These are phyloP conservation scores for Pyrenopolyporus hunteri DNA, from an alignment of 495 filamentous ascomycete genomes.

Conservation along the genomic window DNA sequence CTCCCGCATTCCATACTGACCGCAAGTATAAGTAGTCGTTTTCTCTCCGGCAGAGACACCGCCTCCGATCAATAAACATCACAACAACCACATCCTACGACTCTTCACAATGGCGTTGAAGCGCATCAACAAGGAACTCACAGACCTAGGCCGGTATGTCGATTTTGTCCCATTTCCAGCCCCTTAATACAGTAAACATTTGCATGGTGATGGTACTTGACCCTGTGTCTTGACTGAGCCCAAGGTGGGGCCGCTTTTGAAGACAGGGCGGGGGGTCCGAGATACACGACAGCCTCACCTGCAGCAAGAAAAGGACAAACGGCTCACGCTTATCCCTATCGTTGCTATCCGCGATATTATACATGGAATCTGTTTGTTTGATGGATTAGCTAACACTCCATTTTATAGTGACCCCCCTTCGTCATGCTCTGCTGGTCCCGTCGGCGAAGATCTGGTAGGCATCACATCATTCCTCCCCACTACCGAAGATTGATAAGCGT, in stretches of 20 bases:
- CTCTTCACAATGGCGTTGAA: slow-evolving; percentile 88
- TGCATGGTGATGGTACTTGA: slow-evolving; percentile 18
- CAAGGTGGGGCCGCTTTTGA: slow-evolving; percentile 44
- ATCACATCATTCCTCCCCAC: slow-evolving; percentile 26
- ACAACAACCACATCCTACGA: slow-evolving; percentile 40
- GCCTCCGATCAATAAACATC: slow-evolving; percentile 19
- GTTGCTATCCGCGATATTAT: neutral
- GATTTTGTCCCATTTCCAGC: slow-evolving; percentile 25
- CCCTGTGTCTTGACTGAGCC: slow-evolving; percentile 29
- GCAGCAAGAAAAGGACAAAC: neutral
- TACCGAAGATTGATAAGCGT: slow-evolving; percentile 26
- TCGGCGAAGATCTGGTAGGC: slow-evolving; percentile 97
- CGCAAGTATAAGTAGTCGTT: slow-evolving; percentile 39
- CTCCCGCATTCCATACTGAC: slow-evolving; percentile 41
- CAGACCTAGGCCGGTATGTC: slow-evolving; percentile 95
- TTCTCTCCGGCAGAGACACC: slow-evolving; percentile 37
- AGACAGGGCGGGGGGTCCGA: slow-evolving; percentile 41
- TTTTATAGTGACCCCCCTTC: slow-evolving; percentile 88
- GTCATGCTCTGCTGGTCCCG: slow-evolving; percentile 95
- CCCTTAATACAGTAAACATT: slow-evolving; percentile 8
- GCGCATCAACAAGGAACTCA: slow-evolving; percentile 99
- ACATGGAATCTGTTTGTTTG: neutral
- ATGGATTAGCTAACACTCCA: slow-evolving; percentile 49
- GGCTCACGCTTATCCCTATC: neutral
- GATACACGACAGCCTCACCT: slow-evolving; percentile 19